Conservation (phyloP, 2,329 filamentous ascomycete genomes). For the Teratosphaeria destructans region DNA sequence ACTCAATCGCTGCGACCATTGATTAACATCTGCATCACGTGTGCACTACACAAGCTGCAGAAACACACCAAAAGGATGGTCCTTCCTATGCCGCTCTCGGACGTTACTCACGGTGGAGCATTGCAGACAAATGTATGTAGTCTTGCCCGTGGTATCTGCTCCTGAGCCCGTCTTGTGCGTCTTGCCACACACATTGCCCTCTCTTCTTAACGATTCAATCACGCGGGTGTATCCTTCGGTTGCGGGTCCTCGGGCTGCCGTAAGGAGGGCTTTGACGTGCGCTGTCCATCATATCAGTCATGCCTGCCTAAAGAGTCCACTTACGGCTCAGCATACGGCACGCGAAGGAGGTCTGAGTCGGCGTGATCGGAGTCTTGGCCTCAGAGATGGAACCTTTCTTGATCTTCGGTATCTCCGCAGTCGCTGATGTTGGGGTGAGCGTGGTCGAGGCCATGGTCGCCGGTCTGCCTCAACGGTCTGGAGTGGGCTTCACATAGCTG, state of each 20-base stretch:
- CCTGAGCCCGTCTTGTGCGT: constrained; percentile 43
- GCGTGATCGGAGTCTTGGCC: constrained; percentile 26
- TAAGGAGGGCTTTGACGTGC: constrained; percentile 60
- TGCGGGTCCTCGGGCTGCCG: constrained; percentile 56
- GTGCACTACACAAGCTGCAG: neutral
- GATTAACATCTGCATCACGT: constrained; percentile 5
- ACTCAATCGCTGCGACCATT: constrained; percentile 57
- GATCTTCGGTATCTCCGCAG: constrained; percentile 34
- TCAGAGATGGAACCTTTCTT: constrained; percentile 22
- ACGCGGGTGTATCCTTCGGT: constrained; percentile 64
- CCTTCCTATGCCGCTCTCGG: constrained; percentile 61
- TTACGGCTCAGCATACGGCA: constrained; percentile 26
- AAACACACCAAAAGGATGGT: constrained; percentile 60
- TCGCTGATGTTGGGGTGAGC: constrained; percentile 29
- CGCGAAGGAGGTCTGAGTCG: constrained; percentile 32
- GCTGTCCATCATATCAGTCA: constrained; percentile 38
- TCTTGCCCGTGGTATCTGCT: constrained; percentile 12
- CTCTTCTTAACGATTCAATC: constrained; percentile 59
- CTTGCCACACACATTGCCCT: constrained; percentile 57
- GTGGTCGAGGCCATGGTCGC: constrained; percentile 21
- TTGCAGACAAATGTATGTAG: constrained; percentile 57
- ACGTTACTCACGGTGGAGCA: constrained; percentile 58
- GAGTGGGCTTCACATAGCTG: neutral
- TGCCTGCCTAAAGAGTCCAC: neutral
- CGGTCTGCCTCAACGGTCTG: neutral